Conservation (phyloP, 352 stramenopile species). For the Elongisporangium senticosum region DNA sequence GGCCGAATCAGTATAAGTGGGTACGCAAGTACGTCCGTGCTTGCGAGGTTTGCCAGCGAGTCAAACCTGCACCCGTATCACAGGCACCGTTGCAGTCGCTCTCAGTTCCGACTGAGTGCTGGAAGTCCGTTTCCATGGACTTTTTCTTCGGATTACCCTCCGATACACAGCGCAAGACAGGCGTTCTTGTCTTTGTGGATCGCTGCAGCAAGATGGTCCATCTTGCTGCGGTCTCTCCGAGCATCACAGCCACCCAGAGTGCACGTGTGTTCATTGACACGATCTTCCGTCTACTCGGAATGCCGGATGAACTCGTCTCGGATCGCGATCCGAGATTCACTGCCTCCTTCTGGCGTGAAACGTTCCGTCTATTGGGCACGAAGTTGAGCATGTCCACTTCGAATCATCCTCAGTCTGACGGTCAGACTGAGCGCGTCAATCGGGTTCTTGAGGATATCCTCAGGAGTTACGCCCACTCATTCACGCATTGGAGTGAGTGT, state of each 20-base stretch:
- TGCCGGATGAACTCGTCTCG: constrained; percentile 12
- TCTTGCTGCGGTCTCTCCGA: constrained; percentile 10
- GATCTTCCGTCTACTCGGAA: constrained; percentile 9
- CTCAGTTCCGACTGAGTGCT: constrained; percentile 3
- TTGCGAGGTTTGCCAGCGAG: constrained; percentile 17
- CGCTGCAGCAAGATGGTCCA: constrained; percentile 20
- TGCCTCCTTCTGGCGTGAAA: constrained; percentile 9
- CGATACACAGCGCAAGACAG: constrained; percentile 3
- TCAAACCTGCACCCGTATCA: constrained; percentile 9
- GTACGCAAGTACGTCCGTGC: constrained; percentile 22
- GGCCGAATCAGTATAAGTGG: constrained; percentile 24
- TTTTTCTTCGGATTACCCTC: constrained; percentile 13
- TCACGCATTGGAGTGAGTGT: constrained; percentile 7
- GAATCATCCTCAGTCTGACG: constrained; percentile 17
- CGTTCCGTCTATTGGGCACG: constrained; percentile 10
- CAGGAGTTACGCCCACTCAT: constrained; percentile 15
- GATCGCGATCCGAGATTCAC: constrained; percentile 15
- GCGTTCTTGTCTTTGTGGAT: constrained; percentile 17
- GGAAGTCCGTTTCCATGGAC: constrained; percentile 16
- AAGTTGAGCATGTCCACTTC: constrained; percentile 13
- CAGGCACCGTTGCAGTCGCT: constrained; percentile 7
- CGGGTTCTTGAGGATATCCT: constrained; percentile 9
- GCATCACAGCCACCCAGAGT: constrained; percentile 7
- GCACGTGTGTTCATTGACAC: constrained; percentile 14
- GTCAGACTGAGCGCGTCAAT: constrained; percentile 18